These are phyloP conservation scores for Candida maltosa DNA, from an alignment of 805 yeast genomes.

Conservation along the genomic window DNA sequence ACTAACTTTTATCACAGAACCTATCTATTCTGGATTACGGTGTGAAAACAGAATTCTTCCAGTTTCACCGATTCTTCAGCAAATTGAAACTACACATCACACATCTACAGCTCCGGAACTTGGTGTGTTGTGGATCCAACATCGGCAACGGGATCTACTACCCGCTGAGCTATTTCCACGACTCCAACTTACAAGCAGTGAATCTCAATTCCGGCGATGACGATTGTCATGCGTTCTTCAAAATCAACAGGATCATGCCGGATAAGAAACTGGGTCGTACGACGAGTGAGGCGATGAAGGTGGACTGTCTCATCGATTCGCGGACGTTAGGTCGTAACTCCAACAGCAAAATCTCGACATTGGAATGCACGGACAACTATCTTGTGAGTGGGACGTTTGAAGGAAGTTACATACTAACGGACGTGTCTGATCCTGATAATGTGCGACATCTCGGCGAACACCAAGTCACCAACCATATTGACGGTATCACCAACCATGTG, in stretches of 20 bases:
- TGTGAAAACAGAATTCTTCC: slow-evolving; percentile 32
- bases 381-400: slow-evolving; percentile 53
- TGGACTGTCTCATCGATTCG: slow-evolving; percentile 40
- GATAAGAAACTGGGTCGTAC: slow-evolving; percentile 20
- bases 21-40: slow-evolving; percentile 14
- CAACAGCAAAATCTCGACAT: slow-evolving; percentile 45
- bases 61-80: slow-evolving; percentile 37
- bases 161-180: slow-evolving; percentile 33
- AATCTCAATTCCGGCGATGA: slow-evolving; percentile 16
- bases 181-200: slow-evolving; percentile 24
- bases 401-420: slow-evolving; percentile 45
- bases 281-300: slow-evolving; percentile 20
- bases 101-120: slow-evolving; percentile 56
- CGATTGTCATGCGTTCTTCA: slow-evolving; percentile 31
- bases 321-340: slow-evolving; percentile 21
- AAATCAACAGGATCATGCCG: slow-evolving; percentile 30
- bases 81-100: slow-evolving; percentile 46
- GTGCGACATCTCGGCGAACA: slow-evolving; percentile 27
- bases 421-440: slow-evolving; percentile 22
- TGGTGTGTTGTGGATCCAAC: slow-evolving; percentile 39
- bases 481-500: slow-evolving; percentile 54
- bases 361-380: slow-evolving; percentile 39
- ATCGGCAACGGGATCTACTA: slow-evolving; percentile 35
- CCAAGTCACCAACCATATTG: slow-evolving; percentile 37
- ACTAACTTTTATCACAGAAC: slow-evolving; percentile 22